These are phyloP conservation scores for Sclerotinia nivalis DNA, from an alignment of 2,329 filamentous ascomycete genomes.

Conservation along the genomic window DNA sequence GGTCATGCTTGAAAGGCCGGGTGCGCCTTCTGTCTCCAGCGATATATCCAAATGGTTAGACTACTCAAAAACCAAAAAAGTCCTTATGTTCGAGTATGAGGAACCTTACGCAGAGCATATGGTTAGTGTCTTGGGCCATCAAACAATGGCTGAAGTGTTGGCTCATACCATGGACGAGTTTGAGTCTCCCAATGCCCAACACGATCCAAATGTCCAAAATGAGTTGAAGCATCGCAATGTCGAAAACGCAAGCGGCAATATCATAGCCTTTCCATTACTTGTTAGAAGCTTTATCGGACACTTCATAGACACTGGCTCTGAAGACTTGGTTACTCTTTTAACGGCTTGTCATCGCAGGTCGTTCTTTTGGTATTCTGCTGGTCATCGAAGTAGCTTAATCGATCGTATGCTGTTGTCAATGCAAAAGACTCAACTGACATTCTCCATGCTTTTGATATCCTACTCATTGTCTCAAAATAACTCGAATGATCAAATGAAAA, in stretches of 20 bases:
- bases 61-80: background rate
- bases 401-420: background rate
- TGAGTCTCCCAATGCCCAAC: background rate
- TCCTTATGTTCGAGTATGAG: constrained; percentile 4
- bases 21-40: too few species aligned
- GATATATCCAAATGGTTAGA: background rate
- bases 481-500: constrained; percentile 23
- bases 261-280: background rate
- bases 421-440: constrained; percentile 42
- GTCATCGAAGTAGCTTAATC: background rate
- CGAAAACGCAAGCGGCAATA: background rate
- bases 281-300: background rate
- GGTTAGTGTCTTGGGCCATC: background rate
- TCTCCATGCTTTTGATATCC: constrained; percentile 49
- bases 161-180: background rate
- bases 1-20: background rate
- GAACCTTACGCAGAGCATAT: constrained; percentile 2
- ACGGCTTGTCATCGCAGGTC: constrained; percentile 8
- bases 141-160: background rate
- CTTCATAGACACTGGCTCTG: background rate
- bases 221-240: too few species aligned
- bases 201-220: background rate
- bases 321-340: background rate
- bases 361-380: background rate
- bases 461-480: constrained; percentile 16